Conservation (phyloP, 768 basidiomycete species). For the Mycena filopes region DNA sequence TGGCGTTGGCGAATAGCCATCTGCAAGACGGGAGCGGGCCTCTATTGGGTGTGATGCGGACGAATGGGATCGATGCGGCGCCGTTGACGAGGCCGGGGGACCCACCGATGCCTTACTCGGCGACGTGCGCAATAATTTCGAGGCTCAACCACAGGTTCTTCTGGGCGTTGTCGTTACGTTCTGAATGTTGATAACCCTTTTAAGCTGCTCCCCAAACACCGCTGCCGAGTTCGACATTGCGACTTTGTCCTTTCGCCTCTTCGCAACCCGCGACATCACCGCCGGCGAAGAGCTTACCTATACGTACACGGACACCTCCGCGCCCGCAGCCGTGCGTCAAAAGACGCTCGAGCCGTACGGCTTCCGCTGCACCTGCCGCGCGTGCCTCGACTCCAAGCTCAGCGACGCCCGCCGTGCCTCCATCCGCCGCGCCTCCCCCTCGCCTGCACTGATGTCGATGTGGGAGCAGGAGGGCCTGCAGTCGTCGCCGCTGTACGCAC, state of each 20-base stretch:
- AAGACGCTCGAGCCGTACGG: slow-evolving; percentile 41
- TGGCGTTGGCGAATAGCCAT: slow-evolving; percentile 45
- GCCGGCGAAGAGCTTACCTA: slow-evolving; percentile 46
- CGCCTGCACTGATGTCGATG: background rate
- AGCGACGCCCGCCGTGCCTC: slow-evolving; percentile 7
- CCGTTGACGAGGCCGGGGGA: slow-evolving; percentile 27
- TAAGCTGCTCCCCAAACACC: slow-evolving; percentile 39
- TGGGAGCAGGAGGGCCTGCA: background rate
- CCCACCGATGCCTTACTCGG: slow-evolving; percentile 36
- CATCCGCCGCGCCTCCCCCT: background rate
- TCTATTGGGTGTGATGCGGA: slow-evolving; percentile 45
- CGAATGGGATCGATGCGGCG: slow-evolving; percentile 43
- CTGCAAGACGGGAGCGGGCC: slow-evolving; percentile 47
- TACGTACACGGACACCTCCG: slow-evolving; percentile 35
- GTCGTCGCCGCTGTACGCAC: background rate
- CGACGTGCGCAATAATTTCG: slow-evolving; percentile 42
- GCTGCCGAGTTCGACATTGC: slow-evolving; percentile 34
- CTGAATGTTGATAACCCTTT: no score
- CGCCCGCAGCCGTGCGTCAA: slow-evolving; percentile 38
- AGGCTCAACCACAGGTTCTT: slow-evolving; percentile 49
- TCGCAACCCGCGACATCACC: slow-evolving; percentile 40
- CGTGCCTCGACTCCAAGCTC: slow-evolving; percentile 35
- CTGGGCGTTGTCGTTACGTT: background rate
- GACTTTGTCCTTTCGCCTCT: slow-evolving; percentile 26
- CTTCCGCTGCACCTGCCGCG: slow-evolving; percentile 44